Percentiles rank a stretch among this genome's conserved stretches.
These are phyloP conservation scores for Lithohypha guttulata DNA, from an alignment of 2,329 filamentous ascomycete species.

Conservation along the genomic window DNA sequence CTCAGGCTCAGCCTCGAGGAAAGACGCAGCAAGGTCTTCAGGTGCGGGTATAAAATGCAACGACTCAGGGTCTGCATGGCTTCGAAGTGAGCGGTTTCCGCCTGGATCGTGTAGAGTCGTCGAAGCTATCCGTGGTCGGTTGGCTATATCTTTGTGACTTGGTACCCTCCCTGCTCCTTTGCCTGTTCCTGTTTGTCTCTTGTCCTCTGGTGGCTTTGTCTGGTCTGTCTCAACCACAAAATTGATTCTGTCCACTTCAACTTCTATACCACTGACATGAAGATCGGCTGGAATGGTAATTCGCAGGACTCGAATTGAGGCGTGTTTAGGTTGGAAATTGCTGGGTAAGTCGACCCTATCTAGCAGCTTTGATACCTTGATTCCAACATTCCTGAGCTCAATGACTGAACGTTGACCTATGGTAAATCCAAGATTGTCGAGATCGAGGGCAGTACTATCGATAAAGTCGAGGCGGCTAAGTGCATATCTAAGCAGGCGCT, in stretches of 20 bases:
- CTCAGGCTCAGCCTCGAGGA: constrained; percentile 46
- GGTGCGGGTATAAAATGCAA: constrained; percentile 39
- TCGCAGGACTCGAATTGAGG: constrained; percentile 64
- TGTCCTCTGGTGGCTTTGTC: constrained; percentile 7
- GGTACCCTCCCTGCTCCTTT: constrained; percentile 37
- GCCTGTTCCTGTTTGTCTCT: constrained; percentile 26
- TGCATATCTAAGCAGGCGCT: constrained; percentile 77
- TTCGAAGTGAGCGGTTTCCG: constrained; percentile 13
- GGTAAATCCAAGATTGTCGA: constrained; percentile 74
- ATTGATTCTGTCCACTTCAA: constrained; percentile 73
- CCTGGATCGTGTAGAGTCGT: constrained; percentile 22
- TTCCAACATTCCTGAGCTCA: constrained; percentile 74
- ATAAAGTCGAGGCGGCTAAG: constrained; percentile 74
- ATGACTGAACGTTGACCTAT: constrained; percentile 72
- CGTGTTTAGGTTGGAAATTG: constrained; percentile 27
- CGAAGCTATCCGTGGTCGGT: constrained; percentile 17
- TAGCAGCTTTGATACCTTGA: constrained; percentile 18
- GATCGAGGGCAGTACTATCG: constrained; percentile 74
- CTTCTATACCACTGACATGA: constrained; percentile 68
- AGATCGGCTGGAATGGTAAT: constrained; percentile 81
- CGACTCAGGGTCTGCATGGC: constrained; percentile 9
- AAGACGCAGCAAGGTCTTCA: constrained; percentile 50
- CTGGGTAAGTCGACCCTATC: constrained; percentile 22
- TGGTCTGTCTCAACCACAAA: constrained; percentile 31
- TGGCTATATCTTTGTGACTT: constrained; percentile 20